Percentiles rank a stretch among this genome's conserved stretches.
phyloP scores from a whole-genome alignment of 345 rosid species.

The Corchorus olitorius region DNA sequence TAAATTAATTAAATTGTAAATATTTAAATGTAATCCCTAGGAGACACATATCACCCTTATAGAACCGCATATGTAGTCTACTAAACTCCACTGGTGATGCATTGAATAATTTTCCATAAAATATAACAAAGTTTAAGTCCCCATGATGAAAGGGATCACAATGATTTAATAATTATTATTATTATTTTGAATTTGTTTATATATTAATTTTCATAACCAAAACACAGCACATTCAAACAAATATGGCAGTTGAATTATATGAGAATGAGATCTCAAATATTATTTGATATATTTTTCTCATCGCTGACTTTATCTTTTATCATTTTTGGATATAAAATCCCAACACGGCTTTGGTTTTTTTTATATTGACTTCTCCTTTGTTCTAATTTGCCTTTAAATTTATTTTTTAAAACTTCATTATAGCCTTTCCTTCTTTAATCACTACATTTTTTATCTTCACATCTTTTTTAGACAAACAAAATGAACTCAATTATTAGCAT shows the following conservation, averaged over 20 bases:
- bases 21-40: no score
- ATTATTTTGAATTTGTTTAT: not conserved
- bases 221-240: constrained; percentile 4
- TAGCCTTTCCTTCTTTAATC: not conserved
- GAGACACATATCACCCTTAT: no score
- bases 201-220: not conserved
- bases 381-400: not conserved
- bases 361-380: not conserved
- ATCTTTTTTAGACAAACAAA: not conserved
- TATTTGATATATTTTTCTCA: not conserved
- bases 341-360: not conserved
- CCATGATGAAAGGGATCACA: not conserved
- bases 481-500: no score
- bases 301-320: constrained; percentile 1
- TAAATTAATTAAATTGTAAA: no score
- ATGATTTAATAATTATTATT: no score
- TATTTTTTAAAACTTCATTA: not conserved
- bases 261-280: not conserved
- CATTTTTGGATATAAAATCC: not conserved
- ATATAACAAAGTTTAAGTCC: not conserved
- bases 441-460: not conserved
- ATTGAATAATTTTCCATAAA: no score
- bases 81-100: no score
- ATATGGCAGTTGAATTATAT: constrained; percentile 19
- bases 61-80: no score